Base-by-base conservation (phyloP, 352 stramenopile genomes). In the Phytophthora megakarya region DNA sequence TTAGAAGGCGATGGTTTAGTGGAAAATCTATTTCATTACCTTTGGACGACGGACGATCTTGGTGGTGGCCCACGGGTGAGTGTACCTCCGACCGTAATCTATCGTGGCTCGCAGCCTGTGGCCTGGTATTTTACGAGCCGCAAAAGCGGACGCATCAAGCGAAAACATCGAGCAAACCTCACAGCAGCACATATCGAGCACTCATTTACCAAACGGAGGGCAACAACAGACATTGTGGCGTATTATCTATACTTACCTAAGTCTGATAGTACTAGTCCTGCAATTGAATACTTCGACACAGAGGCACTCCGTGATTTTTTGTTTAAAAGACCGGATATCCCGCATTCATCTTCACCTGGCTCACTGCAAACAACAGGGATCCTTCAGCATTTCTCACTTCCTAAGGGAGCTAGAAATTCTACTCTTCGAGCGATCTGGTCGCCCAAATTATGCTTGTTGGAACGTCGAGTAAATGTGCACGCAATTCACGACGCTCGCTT, bases 111-210 rank as follows among this genome's bases (percentile, higher is more conserved):
- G 4, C 89, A 98, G 68, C 91, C 96, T 28, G 70, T 93, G 11
- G 81, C 85, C 44, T 99, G 96, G 96, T 99, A 98, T 71, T 99
- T 99, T 40, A 98, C 95, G 7, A 90, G 79, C 55, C 76, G 82
- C 22, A 83, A 80, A 49, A 84, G 73, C 16, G 83, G 81, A 53
- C 88, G 89, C 10, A 89, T 98, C 69, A 97, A 97, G 79, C 90
- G 91, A 50, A 98, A 98, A 65, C 74, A 91, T 42, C 96, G 96
- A 42, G 70, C 80, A 33, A 98, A 97, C 58, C 65, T 99, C 23
- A 96, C 77, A 16, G 97, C 97, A 45, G 64, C 85, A 3, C 84
- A 93, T 53, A 98, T 99, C 53, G 93, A 98, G 64, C 92, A 98
- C 51, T 84, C 86, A 47, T 98, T 99, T 73, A 92, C 85, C 16